phyloP scores from a whole-genome alignment of 208 protist species.

The Wallacemonas sp. region DNA sequence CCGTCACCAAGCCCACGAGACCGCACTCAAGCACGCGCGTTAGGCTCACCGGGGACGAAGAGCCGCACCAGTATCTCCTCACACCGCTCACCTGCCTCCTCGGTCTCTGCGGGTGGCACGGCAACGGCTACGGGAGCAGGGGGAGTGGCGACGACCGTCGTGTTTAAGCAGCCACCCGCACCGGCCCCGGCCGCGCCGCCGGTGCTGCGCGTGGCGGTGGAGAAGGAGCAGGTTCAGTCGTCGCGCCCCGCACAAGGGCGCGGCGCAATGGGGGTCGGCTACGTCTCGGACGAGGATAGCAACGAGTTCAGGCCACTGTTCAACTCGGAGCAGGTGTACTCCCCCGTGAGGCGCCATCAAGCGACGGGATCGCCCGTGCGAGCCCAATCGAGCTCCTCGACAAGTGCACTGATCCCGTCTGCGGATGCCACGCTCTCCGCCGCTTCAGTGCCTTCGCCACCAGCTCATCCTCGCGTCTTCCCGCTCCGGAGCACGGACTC shows the following conservation, averaged over 20 bases:
- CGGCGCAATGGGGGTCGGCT: too few relatives aligned
- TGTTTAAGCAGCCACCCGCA: neutral
- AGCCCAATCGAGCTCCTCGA: neutral
- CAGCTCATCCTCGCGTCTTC: too few relatives aligned
- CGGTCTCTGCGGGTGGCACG: too few relatives aligned
- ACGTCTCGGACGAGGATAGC: neutral
- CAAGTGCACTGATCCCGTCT: too few relatives aligned
- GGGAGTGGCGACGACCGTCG: neutral
- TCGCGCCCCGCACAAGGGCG: too few relatives aligned
- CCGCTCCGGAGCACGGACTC: too few relatives aligned
- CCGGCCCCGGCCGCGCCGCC: conserved; percentile 1
- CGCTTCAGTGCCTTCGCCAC: too few relatives aligned
- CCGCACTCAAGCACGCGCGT: neutral
- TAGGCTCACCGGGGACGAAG: neutral
- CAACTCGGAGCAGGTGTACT: too few relatives aligned
- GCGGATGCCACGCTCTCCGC: too few relatives aligned
- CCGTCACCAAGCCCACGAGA: conserved; percentile 9
- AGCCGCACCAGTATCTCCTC: neutral
- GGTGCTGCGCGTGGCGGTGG: conserved; percentile 3
- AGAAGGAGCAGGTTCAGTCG: conserved; percentile 9
- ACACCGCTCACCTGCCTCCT: too few relatives aligned
- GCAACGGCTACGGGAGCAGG: neutral
- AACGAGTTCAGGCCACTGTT: neutral
- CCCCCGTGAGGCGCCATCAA: too few relatives aligned
- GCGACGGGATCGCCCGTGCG: too few relatives aligned